Conservation (phyloP, 805 yeast genomes). For the Metschnikowia matae region DNA sequence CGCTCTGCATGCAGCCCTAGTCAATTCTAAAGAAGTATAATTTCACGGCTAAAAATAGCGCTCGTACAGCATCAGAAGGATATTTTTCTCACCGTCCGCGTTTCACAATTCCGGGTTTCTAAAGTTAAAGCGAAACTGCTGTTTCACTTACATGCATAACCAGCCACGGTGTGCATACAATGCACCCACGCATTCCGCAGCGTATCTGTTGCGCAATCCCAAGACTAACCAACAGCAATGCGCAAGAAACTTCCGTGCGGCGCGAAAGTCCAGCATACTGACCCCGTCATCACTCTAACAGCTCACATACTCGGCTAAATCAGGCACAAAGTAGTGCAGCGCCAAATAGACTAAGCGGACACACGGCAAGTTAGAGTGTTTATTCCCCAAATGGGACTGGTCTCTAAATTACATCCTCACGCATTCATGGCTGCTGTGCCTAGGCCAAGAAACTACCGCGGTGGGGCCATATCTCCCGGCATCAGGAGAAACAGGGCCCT, state of each 20-base stretch:
- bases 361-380: background rate
- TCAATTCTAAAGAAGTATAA: background rate
- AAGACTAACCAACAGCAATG: background rate
- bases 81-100: background rate
- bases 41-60: background rate
- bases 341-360: background rate
- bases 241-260: constrained; percentile 1
- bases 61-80: background rate
- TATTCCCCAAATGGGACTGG: too few relatives aligned
- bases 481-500: background rate
- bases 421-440: too few relatives aligned
- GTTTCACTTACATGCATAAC: background rate
- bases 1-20: background rate
- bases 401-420: too few relatives aligned
- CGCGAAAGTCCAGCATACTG: background rate
- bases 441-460: background rate
- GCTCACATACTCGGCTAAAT: constrained; percentile 2
- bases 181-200: background rate
- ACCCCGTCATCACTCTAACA: background rate
- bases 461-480: background rate
- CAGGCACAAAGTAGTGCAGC: background rate
- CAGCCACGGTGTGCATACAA: background rate
- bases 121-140: background rate
- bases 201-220: background rate
- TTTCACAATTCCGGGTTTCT: background rate